Evolutionary conservation across 2,329 filamentous ascomycete genomes (phyloP).

Genomic region (Chaetomium sp.): DNA sequence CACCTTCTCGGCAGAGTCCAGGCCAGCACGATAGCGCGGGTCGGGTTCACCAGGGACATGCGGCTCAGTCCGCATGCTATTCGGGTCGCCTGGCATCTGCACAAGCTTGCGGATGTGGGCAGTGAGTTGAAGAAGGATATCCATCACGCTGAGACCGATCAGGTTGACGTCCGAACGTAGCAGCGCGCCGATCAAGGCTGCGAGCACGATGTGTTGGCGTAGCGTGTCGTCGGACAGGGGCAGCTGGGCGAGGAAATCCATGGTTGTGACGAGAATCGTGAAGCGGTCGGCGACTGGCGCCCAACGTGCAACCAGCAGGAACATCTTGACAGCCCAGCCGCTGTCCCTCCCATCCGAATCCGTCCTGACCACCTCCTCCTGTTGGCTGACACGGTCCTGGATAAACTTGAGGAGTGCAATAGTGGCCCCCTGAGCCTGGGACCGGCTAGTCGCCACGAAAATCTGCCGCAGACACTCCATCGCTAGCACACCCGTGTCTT

Average conservation of each 20-base stretch:
- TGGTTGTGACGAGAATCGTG: constrained; percentile 73
- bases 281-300: constrained; percentile 92
- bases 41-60: constrained; percentile 25
- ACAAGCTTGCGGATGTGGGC: constrained; percentile 75
- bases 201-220: constrained; percentile 65
- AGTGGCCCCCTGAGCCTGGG: constrained; percentile 75
- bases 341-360: constrained; percentile 40
- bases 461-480: constrained; percentile 82
- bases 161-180: constrained; percentile 85
- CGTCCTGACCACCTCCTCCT: constrained; percentile 47
- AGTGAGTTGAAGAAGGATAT: constrained; percentile 78
- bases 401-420: constrained; percentile 69
- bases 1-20: constrained; percentile 30
- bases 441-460: constrained; percentile 73
- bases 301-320: constrained; percentile 76
- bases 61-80: constrained; percentile 24
- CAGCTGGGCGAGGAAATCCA: constrained; percentile 66
- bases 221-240: constrained; percentile 65
- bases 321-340: constrained; percentile 77
- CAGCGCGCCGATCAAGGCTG: constrained; percentile 73
- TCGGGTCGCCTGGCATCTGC: constrained; percentile 48
- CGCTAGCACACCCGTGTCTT: constrained; percentile 78
- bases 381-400: constrained; percentile 48
- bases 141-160: constrained; percentile 94
- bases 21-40: constrained; percentile 22